Base-by-base conservation (phyloP, 352 stramenopile species). In the Phytophthora palmivora region DNA sequence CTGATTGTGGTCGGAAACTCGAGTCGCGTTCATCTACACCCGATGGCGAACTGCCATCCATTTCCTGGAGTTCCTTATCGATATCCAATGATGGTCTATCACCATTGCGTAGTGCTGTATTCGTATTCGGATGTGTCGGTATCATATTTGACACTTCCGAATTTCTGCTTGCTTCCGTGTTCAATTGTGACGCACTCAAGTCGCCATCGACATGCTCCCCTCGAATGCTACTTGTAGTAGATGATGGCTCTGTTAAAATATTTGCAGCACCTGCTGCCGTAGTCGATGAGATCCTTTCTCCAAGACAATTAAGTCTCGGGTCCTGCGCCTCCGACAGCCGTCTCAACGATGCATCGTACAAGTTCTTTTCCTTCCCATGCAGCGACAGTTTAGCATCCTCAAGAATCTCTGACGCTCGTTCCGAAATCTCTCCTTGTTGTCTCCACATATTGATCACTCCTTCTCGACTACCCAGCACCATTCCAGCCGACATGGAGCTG, bases 401-500 rank as follows among this genome's bases (percentile, higher is more conserved):
- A 6, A 95, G 52, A 24, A 95, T 92, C 62, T 95, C 87, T 0
- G 82, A 89, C 44, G 87, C 87, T 21, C 82, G 82, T 46, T 87
- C 84, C 22, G 87, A 95, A 38, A 95, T 91, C 62, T 90, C 63
- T 34, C 87, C 87, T 60, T 92, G 82, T 50, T 94, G 62, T 44
- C 80, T 71, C 85, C 85, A 94, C 82, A 89, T 92, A 53, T 83
- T 90, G 59, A 92, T 94, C 19, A 80, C 84, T 37, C 79, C 67
- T 62, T 92, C 82, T 46, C 84, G 74, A 54, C 73, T 84, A 30
- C 53, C 63, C 15, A 81, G 38, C n/a, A 70, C 68, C 22, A 46
- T 44, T 10, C 58, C 45, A 21, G 43, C 26, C 22, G 45, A 37
- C 46, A 72, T 67, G 26, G 51, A 62, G 12, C 67, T 64, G 16